Base-by-base conservation (phyloP, 495 filamentous ascomycete genomes). In the Penicillium paxilli region DNA sequence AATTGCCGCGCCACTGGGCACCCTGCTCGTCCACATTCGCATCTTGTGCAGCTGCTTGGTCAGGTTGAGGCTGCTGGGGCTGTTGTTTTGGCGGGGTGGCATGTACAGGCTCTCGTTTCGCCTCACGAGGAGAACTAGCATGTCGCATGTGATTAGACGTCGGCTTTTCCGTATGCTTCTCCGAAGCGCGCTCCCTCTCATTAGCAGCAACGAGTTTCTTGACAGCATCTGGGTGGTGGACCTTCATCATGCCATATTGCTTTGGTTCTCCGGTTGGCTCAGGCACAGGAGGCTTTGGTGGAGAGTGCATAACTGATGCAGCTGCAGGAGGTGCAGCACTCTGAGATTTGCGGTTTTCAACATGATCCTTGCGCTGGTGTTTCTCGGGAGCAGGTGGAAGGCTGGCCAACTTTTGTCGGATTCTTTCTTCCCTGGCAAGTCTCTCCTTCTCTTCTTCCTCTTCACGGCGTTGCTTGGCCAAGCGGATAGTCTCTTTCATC, bases 371-470 rank as follows among this genome's bases (percentile, higher is more conserved):
- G 37, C 65, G 58, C 40, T 85, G 86, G 40, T 89, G 79, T 44
- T 78, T 76, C 19, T 77, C 70, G 3, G 88, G 88, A 5, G 84
- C 68, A 40, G 85, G 80, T 0, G 89, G 92, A 57, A 98, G 71
- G 5, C 81, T 81, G 59, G 88, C 91, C 46, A 98, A 77, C 71
- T 93, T 96, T 58, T 89, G 78, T 25, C 85, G 81, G 58, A 98
- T 90, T 38, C 94, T 81, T 66, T 96, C 92, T 57, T 85, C 82
- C 55, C 81, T 86, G 17, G 80, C 94, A 11, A 87, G 85, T 65
- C 94, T 90, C 62, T 93, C 88, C 48, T 76, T 80, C 30, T 86
- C 88, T 60, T 96, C 92, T 61, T 94, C 81, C 52, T 97, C 92
- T 51, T 86, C 66, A 54, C 86, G 81, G 40, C 92, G 86, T 68